Conservation (phyloP, 2,329 filamentous ascomycete species). For the Botrytis tulipae region DNA sequence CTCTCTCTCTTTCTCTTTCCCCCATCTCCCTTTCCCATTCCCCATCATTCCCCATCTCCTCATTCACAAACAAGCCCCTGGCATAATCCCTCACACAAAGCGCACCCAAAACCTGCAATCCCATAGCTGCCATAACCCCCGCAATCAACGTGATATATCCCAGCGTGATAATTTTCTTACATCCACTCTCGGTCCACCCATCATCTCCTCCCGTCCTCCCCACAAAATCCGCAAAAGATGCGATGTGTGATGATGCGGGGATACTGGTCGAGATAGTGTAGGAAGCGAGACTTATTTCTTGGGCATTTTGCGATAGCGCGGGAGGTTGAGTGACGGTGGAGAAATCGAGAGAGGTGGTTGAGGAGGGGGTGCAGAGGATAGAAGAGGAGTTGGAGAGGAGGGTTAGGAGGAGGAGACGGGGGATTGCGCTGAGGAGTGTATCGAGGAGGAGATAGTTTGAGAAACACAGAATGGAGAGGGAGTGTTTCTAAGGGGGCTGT, state of each 20-base stretch:
- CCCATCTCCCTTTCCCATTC: background rate
- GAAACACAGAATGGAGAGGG: slow-evolving; percentile 32
- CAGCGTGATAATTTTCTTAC: background rate
- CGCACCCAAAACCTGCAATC: slow-evolving; percentile 7
- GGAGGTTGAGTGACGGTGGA: background rate
- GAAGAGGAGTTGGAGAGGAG: slow-evolving; percentile 2
- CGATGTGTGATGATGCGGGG: slow-evolving; percentile 23
- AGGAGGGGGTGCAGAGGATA: background rate
- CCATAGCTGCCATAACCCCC: background rate
- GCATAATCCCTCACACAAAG: slow-evolving; percentile 17
- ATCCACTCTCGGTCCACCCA: background rate
- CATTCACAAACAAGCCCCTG: slow-evolving; percentile 28
- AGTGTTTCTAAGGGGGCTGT: slow-evolving; percentile 27
- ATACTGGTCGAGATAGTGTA: background rate
- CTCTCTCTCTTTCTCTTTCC: background rate
- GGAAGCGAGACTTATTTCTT: background rate
- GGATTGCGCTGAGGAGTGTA: slow-evolving; percentile 35
- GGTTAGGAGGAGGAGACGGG: slow-evolving; percentile 30
- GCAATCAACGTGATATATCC: background rate
- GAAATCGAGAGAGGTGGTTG: slow-evolving; percentile 3
- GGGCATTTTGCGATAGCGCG: background rate
- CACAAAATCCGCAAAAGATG: slow-evolving; percentile 30
- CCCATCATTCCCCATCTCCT: background rate
- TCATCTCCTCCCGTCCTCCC: background rate
- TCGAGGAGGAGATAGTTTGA: slow-evolving; percentile 38